Conservation (phyloP, 768 basidiomycete genomes). For the Neoboletus brunneissimus region DNA sequence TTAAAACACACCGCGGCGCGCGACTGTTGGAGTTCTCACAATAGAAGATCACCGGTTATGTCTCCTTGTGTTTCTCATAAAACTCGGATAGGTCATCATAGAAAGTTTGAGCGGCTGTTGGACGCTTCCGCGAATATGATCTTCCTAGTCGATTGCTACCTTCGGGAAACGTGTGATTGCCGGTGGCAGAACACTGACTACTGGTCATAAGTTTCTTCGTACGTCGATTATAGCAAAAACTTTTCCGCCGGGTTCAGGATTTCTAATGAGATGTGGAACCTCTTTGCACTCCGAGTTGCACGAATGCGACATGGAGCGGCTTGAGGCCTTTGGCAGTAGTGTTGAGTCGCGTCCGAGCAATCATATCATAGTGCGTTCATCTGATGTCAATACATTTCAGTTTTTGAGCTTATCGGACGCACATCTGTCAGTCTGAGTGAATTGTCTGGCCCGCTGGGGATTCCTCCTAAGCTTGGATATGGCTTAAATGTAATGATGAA, state of each 20-base stretch:
- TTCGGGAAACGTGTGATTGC: background rate
- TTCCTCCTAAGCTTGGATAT: slow-evolving; percentile 54
- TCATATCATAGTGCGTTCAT: too few species aligned
- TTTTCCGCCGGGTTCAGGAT: slow-evolving; percentile 4
- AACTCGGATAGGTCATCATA: slow-evolving; percentile 43
- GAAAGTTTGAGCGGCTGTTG: slow-evolving; percentile 50
- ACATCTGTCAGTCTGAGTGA: too few species aligned
- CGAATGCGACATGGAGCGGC: too few species aligned
- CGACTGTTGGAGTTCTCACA: slow-evolving; percentile 51
- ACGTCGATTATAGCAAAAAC: slow-evolving; percentile 50
- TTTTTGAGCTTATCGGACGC: too few species aligned
- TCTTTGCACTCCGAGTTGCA: slow-evolving; percentile 34
- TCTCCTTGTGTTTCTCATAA: slow-evolving; percentile 39
- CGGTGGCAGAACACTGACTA: slow-evolving; percentile 28
- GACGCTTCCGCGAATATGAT: slow-evolving; percentile 50
- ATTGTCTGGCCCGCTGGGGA: too few species aligned
- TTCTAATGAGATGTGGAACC: slow-evolving; percentile 34
- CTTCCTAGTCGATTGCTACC: slow-evolving; percentile 39
- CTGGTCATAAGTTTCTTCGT: slow-evolving; percentile 44
- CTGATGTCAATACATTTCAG: too few species aligned
- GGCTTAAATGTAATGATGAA: slow-evolving; percentile 59
- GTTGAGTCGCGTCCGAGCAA: too few species aligned
- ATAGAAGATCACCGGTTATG: slow-evolving; percentile 49
- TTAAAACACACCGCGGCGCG: slow-evolving; percentile 45
- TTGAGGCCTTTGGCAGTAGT: too few species aligned